Percentiles rank a stretch among this genome's conserved stretches.
These are phyloP conservation scores for Tulasnella sp. DNA, from an alignment of 768 basidiomycete species.

Conservation along the genomic window DNA sequence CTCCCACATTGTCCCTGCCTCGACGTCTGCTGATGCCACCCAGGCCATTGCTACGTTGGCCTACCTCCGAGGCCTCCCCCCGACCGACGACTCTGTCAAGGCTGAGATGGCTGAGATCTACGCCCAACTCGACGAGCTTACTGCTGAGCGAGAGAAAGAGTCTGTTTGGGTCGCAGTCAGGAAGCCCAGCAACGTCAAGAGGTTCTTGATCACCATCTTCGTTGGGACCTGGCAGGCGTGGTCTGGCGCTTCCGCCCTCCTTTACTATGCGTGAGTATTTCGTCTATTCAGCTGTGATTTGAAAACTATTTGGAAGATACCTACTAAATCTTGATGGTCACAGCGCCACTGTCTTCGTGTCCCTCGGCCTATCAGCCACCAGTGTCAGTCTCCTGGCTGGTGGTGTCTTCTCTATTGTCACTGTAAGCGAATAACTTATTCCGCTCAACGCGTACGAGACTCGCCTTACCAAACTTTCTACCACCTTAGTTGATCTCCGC, in stretches of 20 bases:
- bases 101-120: conserved; percentile 12
- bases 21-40: background rate
- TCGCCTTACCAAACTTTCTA: no score
- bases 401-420: conserved; percentile 6
- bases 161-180: background rate
- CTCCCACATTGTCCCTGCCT: no score
- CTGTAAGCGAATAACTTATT: background rate
- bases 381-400: conserved; percentile 10
- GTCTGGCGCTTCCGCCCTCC: conserved; percentile 2
- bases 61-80: conserved; percentile 4
- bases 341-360: conserved; percentile 10
- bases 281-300: no score
- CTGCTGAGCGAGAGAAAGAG: background rate
- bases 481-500: conserved; percentile 2
- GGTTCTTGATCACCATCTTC: conserved; percentile 1
- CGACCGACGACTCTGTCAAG: background rate
- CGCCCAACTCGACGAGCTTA: conserved; percentile 4
- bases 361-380: conserved; percentile 7
- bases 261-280: conserved; percentile 15
- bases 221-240: conserved; percentile 11
- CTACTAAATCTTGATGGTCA: no score
- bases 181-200: background rate
- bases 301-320: no score
- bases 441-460: no score
- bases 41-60: conserved; percentile 1